Conservation (phyloP, 1,284 basidiomycete species). For the Salmacisia buchloeana region DNA sequence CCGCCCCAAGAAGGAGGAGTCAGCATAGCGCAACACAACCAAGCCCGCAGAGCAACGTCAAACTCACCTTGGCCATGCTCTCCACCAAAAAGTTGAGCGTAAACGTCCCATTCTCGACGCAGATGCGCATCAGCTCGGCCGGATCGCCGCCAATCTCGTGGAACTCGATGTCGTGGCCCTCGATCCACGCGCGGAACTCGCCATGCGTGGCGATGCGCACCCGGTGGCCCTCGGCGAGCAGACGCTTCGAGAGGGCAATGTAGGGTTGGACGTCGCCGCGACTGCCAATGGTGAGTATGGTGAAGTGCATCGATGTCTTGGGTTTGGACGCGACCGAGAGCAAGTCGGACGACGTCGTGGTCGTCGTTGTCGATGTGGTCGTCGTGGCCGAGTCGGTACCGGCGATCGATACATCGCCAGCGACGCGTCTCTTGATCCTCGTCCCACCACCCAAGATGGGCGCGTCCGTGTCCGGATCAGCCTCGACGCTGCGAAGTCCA, state of each 20-base stretch:
- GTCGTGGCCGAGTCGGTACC: background rate
- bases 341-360: constrained; percentile 20
- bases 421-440: too few species aligned
- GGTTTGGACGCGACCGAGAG: constrained; percentile 23
- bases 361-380: too few species aligned
- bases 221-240: constrained; percentile 80
- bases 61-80: constrained; percentile 69
- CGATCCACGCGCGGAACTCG: constrained; percentile 92
- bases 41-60: background rate
- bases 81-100: constrained; percentile 90
- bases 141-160: constrained; percentile 91
- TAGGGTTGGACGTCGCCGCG: constrained; percentile 74
- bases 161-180: constrained; percentile 82
- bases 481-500: background rate
- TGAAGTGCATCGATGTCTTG: constrained; percentile 50
- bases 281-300: constrained; percentile 92
- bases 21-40: background rate
- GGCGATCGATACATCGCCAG: background rate
- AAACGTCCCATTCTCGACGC: constrained; percentile 66
- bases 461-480: background rate
- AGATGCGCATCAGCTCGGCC: constrained; percentile 68
- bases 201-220: constrained; percentile 84
- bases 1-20: background rate
- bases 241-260: constrained; percentile 84
- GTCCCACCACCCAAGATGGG: too few species aligned